Conservation (phyloP, 2,329 filamentous ascomycete genomes). For the Diplocarpon rosae region DNA sequence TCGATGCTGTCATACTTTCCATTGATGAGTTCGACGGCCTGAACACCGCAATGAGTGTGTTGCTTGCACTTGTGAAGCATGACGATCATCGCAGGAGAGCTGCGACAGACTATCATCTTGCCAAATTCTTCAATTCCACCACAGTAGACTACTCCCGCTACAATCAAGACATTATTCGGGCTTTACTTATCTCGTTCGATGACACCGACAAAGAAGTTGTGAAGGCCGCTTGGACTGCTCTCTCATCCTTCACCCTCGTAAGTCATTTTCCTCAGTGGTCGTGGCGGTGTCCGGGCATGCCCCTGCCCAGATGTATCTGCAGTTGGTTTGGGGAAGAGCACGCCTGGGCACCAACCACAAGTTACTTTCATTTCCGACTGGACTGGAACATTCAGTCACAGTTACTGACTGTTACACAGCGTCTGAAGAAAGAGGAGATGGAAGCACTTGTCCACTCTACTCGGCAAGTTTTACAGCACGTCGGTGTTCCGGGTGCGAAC, state of each 20-base stretch:
- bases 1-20: slow-evolving; percentile 81
- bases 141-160: slow-evolving; percentile 89
- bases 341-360: too few species aligned
- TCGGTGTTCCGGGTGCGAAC: slow-evolving; percentile 76
- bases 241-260: slow-evolving; percentile 62
- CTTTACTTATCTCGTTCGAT: slow-evolving; percentile 83
- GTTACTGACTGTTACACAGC: slow-evolving; percentile 36
- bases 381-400: too few species aligned
- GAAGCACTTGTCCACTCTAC: slow-evolving; percentile 82
- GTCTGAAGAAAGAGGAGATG: slow-evolving; percentile 95
- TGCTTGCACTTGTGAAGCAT: slow-evolving; percentile 79
- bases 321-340: too few species aligned
- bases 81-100: slow-evolving; percentile 81
- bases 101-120: slow-evolving; percentile 66
- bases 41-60: slow-evolving; percentile 90
- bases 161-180: slow-evolving; percentile 88
- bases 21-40: slow-evolving; percentile 95
- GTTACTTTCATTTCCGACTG: too few species aligned
- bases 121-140: slow-evolving; percentile 72
- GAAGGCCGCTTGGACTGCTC: slow-evolving; percentile 78
- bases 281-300: too few species aligned
- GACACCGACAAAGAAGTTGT: slow-evolving; percentile 76
- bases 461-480: slow-evolving; percentile 72
- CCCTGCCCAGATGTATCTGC: too few species aligned
- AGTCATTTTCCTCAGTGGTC: neutral